A percentile compares a stretch with the other conserved stretches of the same genome.
phyloP scores from a whole-genome alignment of 1,284 basidiomycete species.

The Tetrapyrgos nigripes region DNA sequence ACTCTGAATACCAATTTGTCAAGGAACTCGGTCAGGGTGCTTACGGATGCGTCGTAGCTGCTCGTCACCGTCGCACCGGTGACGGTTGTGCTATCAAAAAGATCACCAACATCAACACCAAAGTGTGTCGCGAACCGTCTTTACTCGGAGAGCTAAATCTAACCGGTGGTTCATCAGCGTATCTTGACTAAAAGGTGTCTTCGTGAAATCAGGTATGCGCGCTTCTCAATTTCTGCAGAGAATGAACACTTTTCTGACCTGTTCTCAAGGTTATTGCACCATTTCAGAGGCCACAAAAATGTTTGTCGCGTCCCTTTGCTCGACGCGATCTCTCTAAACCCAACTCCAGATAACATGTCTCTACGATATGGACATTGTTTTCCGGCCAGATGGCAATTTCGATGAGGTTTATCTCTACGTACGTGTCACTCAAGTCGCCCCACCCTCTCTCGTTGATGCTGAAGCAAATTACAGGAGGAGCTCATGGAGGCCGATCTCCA shows the following conservation, averaged over 20 bases:
- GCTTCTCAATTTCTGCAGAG: neutral
- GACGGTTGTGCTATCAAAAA: constrained; percentile 96
- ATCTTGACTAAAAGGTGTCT: constrained; percentile 96
- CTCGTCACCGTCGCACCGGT: constrained; percentile 82
- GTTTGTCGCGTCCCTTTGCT: constrained; percentile 46
- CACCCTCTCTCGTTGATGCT: too few relatives aligned
- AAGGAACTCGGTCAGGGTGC: constrained; percentile 96
- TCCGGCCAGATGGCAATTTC: constrained; percentile 87
- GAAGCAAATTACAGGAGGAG: constrained; percentile 73
- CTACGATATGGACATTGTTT: constrained; percentile 97
- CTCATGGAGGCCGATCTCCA: constrained; percentile 99
- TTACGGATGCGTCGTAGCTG: constrained; percentile 91
- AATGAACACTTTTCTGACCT: constrained; percentile 19
- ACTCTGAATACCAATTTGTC: constrained; percentile 91
- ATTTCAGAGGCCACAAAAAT: constrained; percentile 98
- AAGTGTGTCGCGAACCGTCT: constrained; percentile 51
- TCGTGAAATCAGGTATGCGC: constrained; percentile 85
- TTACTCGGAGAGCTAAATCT: neutral
- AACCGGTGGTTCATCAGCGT: constrained; percentile 52
- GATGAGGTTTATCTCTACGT: constrained; percentile 96
- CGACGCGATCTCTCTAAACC: constrained; percentile 20
- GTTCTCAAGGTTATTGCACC: constrained; percentile 78
- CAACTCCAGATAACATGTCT: constrained; percentile 80
- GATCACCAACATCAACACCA: constrained; percentile 97
- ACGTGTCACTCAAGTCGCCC: constrained; percentile 36